Conservation (phyloP, 163 green algal species). For the Scenedesmus sp. region DNA sequence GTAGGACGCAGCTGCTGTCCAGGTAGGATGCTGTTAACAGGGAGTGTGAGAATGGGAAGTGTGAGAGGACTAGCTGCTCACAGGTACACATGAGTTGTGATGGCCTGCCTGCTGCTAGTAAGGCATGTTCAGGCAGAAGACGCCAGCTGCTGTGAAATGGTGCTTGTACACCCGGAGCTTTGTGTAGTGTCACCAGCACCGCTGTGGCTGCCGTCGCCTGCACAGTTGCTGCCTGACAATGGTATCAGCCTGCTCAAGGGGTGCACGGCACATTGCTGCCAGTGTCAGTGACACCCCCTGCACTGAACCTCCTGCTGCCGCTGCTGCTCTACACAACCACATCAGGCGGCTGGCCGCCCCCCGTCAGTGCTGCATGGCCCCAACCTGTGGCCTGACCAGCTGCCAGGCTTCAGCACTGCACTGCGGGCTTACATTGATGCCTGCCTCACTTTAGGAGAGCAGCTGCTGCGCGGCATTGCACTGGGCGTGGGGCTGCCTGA, state of each 20-base stretch:
- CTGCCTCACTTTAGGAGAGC: conserved; percentile 47
- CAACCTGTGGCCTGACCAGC: conserved; percentile 73
- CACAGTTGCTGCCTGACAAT: neutral
- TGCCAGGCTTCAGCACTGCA: conserved; percentile 48
- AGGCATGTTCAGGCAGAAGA: neutral
- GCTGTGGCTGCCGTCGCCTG: neutral
- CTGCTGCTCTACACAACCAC: neutral
- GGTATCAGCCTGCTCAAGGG: neutral
- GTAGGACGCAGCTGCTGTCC: conserved; percentile 24
- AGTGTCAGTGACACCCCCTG: no score
- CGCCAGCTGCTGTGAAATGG: no score
- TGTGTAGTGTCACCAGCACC: no score
- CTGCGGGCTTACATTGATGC: conserved; percentile 55
- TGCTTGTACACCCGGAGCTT: no score
- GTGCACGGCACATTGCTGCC: no score
- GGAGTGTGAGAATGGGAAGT: no score
- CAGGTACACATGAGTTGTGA: no score
- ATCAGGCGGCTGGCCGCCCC: conserved; percentile 13
- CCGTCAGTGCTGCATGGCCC: conserved; percentile 63
- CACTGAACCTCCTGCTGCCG: neutral
- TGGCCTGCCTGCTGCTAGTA: neutral
- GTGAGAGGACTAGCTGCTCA: neutral
- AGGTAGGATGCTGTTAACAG: neutral
- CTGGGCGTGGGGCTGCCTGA: conserved; percentile 62
- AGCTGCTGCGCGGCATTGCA: conserved; percentile 71